Evolutionary conservation across 2,329 filamentous ascomycete genomes (phyloP).

Genomic region (Leptographium flavum): DNA sequence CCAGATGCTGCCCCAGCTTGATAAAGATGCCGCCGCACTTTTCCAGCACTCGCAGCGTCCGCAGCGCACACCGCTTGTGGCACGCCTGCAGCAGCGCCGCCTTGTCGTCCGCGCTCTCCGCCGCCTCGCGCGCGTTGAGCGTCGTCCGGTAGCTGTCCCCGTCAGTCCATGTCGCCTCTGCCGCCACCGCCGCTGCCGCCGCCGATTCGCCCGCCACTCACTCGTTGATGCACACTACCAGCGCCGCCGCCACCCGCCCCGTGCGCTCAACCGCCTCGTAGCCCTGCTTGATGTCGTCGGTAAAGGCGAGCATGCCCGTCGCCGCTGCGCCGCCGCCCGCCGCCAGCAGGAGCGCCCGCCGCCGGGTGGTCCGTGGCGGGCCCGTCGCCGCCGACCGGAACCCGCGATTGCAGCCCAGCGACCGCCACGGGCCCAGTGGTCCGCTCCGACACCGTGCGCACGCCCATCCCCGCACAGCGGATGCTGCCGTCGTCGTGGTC

Average conservation of each 20-base stretch:
- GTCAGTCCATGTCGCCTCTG: not conserved
- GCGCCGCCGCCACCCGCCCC: constrained; percentile 58
- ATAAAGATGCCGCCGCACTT: constrained; percentile 98
- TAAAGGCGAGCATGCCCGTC: constrained; percentile 36
- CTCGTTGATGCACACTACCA: constrained; percentile 83
- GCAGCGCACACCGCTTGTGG: constrained; percentile 81
- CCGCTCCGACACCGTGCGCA: constrained; percentile 7
- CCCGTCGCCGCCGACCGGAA: not conserved
- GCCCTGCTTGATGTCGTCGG: constrained; percentile 59
- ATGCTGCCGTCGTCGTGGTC: not conserved
- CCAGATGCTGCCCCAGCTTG: constrained; percentile 88
- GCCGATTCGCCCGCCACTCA: constrained; percentile 26
- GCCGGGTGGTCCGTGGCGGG: not conserved
- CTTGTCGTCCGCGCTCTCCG: constrained; percentile 48
- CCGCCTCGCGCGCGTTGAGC: constrained; percentile 53
- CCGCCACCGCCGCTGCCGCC: too few species aligned
- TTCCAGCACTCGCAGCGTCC: constrained; percentile 77
- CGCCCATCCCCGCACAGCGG: constrained; percentile 6
- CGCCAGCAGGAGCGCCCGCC: constrained; percentile 28
- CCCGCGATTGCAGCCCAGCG: not conserved
- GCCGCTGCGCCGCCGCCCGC: constrained; percentile 32
- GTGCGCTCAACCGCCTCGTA: constrained; percentile 65
- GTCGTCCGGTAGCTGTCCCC: constrained; percentile 66
- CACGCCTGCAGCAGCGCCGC: constrained; percentile 62
- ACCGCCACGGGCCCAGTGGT: constrained; percentile 3